Percentiles rank a stretch among this genome's conserved stretches.
These are phyloP conservation scores for Candida odintsovae DNA, from an alignment of 805 yeast species.

Conservation along the genomic window DNA sequence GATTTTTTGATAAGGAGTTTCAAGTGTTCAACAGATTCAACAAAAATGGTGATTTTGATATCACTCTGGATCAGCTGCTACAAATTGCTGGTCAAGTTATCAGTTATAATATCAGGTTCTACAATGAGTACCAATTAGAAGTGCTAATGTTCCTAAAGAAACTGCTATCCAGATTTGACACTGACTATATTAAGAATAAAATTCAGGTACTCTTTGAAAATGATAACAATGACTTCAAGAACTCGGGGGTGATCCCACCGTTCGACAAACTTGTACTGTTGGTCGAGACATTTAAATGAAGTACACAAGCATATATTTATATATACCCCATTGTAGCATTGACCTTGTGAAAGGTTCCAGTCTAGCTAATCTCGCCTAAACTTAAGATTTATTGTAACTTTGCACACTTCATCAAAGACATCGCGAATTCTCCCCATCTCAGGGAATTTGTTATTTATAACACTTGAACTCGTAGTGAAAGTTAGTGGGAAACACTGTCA, in stretches of 20 bases:
- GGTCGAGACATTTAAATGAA: not conserved
- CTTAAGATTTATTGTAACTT: too few species aligned
- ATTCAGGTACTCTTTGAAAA: conserved; percentile 23
- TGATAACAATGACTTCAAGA: conserved; percentile 20
- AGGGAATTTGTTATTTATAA: too few species aligned
- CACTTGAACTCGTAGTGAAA: too few species aligned
- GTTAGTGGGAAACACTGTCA: too few species aligned
- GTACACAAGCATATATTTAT: too few species aligned
- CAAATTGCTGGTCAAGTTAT: conserved; percentile 42
- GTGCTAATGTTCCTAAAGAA: conserved; percentile 40
- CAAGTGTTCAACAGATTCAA: conserved; percentile 14
- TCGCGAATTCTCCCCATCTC: too few species aligned
- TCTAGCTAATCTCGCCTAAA: too few species aligned
- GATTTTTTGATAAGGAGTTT: conserved; percentile 11
- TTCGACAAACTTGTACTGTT: conserved; percentile 18
- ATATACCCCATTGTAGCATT: too few species aligned
- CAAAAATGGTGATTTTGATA: conserved; percentile 12
- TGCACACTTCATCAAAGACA: too few species aligned
- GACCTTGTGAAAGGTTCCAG: too few species aligned
- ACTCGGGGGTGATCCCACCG: conserved; percentile 23
- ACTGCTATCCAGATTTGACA: conserved; percentile 31
- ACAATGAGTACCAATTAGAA: conserved; percentile 44
- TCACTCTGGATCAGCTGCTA: conserved; percentile 33
- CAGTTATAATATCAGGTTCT: conserved; percentile 63
- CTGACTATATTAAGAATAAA: conserved; percentile 25